Evolutionary conservation across 2,329 filamentous ascomycete genomes (phyloP).

Genomic region (Chaetothyriales sp.): DNA sequence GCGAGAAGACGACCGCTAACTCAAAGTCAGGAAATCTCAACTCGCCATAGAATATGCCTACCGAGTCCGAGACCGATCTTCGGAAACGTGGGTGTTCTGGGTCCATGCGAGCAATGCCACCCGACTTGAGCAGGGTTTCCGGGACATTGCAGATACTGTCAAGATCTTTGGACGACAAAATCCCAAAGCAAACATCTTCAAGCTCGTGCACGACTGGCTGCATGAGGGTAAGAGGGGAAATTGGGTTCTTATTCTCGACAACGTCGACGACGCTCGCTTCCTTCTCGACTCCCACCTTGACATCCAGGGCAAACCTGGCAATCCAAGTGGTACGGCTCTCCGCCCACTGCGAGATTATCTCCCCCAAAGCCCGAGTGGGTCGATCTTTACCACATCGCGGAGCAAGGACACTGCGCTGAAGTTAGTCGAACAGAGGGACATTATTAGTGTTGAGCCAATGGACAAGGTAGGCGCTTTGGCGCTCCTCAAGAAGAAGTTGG

Average conservation of each 20-base stretch:
- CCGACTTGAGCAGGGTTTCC: conserved; percentile 19
- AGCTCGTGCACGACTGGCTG: conserved; percentile 19
- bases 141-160: conserved; percentile 12
- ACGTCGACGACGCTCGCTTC: conserved; percentile 16
- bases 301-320: too few species aligned
- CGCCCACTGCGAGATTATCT: too few species aligned
- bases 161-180: conserved; percentile 14
- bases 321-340: too few species aligned
- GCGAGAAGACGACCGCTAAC: not conserved
- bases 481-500: conserved; percentile 14
- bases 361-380: conserved; percentile 13
- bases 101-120: conserved; percentile 17
- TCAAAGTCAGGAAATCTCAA: conserved; percentile 22
- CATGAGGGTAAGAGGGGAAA: too few species aligned
- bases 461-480: conserved; percentile 8
- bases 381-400: conserved; percentile 12
- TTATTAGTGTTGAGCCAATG: conserved; percentile 9
- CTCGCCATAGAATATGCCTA: conserved; percentile 20
- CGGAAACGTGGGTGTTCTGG: conserved; percentile 21
- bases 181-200: conserved; percentile 15
- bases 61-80: conserved; percentile 10
- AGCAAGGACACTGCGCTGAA: conserved; percentile 2
- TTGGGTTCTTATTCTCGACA: conserved; percentile 19
- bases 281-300: too few species aligned
- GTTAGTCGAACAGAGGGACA: conserved; percentile 5